Base-by-base conservation (phyloP, 140 eudicot species). In the Cichorium intybus region DNA sequence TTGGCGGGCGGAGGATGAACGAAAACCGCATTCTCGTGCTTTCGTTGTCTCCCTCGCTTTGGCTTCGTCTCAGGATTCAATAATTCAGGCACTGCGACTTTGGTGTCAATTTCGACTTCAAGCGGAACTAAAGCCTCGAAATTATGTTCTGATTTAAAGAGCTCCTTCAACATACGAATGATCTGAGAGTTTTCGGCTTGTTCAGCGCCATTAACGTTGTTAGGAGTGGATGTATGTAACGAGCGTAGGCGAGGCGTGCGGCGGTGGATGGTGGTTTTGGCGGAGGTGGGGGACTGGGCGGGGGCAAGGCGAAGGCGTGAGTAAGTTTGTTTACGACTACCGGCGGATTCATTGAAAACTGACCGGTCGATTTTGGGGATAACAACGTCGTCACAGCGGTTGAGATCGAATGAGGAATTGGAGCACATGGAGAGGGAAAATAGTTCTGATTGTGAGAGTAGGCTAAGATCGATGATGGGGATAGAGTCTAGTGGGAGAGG, bases 301-400 rank as follows among this genome's bases (percentile, higher is more conserved):
- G 89, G 95, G 27, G 93, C 92, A 31, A 85, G 91, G 18, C 96
- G 96, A 56, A 88, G 82, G 39, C 88, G 95, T 3, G 98, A 88
- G 77, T 79, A 92, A 10, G 98, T 92, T 23, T 92, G 98, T 48
- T 88, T 85, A 2, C 97, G 84, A 54, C 93, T 81, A 4, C 90
- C 97, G 68, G 93, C 95, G 69, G 96, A 85, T 50, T 92, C 97
- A 60, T 92, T 92, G 86, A 92, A 92, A 65, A 92, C 93, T 52
- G 93, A 77, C n/a, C 89, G 95, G 72, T 88, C 95, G 75, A 92
- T 85, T 75, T 81, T 79, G 24, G 98, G 97, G 75, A 83, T 83
- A 7, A 83, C 83, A 76, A 92, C 78, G 80, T 92, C 97, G 72
- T 92, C 84, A 52, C 69, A 62, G 20, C 76, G 82, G 57, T 69